Percentiles rank a stretch among this genome's conserved stretches.
phyloP scores from a whole-genome alignment of 768 basidiomycete genomes.

The Lepiota venenata region DNA sequence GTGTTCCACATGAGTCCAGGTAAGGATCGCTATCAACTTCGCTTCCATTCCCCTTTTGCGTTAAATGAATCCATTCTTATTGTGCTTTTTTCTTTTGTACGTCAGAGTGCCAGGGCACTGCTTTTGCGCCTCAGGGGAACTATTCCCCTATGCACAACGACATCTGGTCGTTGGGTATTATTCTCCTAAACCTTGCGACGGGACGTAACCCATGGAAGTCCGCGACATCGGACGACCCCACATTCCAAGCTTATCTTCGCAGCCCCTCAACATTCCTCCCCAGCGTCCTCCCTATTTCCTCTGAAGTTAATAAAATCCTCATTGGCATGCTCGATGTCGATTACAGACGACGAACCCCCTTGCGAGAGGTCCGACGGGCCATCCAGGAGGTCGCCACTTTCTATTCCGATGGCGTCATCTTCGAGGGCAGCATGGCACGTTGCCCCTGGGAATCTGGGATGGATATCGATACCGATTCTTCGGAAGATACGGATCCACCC shows the following conservation, averaged over 20 bases:
- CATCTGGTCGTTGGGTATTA: conserved; percentile 96
- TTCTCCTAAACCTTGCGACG: conserved; percentile 93
- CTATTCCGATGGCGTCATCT: conserved; percentile 70
- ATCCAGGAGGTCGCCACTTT: conserved; percentile 56
- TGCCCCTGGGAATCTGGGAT: conserved; percentile 73
- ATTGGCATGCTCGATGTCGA: conserved; percentile 72
- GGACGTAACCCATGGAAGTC: conserved; percentile 99
- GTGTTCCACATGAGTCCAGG: conserved; percentile 98
- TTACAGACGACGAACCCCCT: conserved; percentile 39
- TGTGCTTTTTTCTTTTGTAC: conserved; percentile 10
- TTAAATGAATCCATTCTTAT: conserved; percentile 2
- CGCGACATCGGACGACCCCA: conserved; percentile 82
- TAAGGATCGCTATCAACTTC: conserved; percentile 26
- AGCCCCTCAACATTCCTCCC: conserved; percentile 82
- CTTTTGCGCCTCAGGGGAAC: conserved; percentile 63
- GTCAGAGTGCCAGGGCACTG: conserved; percentile 89
- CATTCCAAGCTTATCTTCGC: conserved; percentile 89
- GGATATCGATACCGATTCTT: conserved; percentile 63
- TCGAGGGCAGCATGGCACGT: conserved; percentile 74
- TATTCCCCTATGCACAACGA: conserved; percentile 93
- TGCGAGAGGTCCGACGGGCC: conserved; percentile 48
- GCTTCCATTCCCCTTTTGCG: neutral
- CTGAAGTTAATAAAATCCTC: conserved; percentile 72
- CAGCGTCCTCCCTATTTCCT: conserved; percentile 80
- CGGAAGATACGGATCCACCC: conserved; percentile 36